These are phyloP conservation scores for Mallotus nudiflorus DNA, from an alignment of 345 rosid genomes.

Conservation along the genomic window DNA sequence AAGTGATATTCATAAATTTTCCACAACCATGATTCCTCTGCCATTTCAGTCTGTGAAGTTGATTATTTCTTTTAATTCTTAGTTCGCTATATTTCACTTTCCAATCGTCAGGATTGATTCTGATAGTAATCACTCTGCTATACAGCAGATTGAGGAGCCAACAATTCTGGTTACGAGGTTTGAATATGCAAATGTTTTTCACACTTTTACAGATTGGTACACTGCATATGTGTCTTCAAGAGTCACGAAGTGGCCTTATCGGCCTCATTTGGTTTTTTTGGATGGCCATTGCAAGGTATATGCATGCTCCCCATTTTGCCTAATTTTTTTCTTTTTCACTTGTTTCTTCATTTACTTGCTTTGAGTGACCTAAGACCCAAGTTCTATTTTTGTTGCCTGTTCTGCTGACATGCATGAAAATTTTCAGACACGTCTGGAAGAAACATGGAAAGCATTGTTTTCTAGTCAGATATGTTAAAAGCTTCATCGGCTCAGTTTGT, in stretches of 20 bases:
- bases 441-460: conserved; percentile 86
- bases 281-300: conserved; percentile 87
- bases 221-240: conserved; percentile 82
- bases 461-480: conserved; percentile 73
- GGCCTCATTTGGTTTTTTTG: conserved; percentile 77
- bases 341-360: no score
- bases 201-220: conserved; percentile 94
- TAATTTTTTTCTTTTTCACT: no score
- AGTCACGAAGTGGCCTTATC: conserved; percentile 78
- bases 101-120: background rate
- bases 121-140: conserved; percentile 21
- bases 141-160: conserved; percentile 94
- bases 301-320: conserved; percentile 21
- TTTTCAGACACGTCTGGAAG: conserved; percentile 78
- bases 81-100: background rate
- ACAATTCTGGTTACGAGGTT: conserved; percentile 65
- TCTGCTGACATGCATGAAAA: conserved; percentile 8
- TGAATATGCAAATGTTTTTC: conserved; percentile 93
- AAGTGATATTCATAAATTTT: no score
- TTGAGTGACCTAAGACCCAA: no score
- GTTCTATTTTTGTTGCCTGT: no score
- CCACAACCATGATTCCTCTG: no score
- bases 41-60: background rate
- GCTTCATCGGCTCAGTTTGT: conserved; percentile 79
- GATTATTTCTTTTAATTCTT: background rate